phyloP scores from a whole-genome alignment of 352 stramenopile genomes.

The Globisporangium carolinianum region DNA sequence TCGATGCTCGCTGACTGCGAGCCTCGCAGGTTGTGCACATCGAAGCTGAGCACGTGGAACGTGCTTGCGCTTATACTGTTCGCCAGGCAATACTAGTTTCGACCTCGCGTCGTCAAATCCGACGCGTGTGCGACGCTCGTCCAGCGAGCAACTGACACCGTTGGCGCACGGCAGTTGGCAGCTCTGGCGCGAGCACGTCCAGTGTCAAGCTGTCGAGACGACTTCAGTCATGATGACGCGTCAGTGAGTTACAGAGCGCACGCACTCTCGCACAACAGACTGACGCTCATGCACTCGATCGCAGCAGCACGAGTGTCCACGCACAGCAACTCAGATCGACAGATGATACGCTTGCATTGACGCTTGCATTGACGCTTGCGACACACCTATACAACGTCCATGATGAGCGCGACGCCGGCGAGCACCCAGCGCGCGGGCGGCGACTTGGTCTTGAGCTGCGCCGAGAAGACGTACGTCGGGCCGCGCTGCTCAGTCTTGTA shows the following conservation, averaged over 20 bases:
- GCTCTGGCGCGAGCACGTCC: slow-evolving; percentile 35
- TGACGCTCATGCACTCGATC: background rate
- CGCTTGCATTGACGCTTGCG: too few species aligned
- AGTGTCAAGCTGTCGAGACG: background rate
- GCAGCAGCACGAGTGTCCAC: too few species aligned
- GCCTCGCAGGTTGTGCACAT: too few species aligned
- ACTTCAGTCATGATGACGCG: background rate
- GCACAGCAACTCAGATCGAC: too few species aligned
- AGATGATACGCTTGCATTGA: too few species aligned
- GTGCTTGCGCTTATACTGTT: too few species aligned
- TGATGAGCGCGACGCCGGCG: slow-evolving; percentile 94
- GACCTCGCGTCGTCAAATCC: too few species aligned
- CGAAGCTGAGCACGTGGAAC: too few species aligned
- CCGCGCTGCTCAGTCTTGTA: slow-evolving; percentile 97
- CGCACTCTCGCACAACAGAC: background rate
- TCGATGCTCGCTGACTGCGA: too few species aligned
- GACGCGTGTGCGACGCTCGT: too few species aligned
- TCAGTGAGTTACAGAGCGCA: too few species aligned
- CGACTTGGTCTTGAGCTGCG: slow-evolving; percentile 97
- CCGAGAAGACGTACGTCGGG: slow-evolving; percentile 96
- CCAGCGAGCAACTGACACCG: slow-evolving; percentile 30
- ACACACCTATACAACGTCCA: slow-evolving; percentile 76
- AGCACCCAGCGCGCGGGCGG: slow-evolving; percentile 92
- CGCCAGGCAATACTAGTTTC: too few species aligned
- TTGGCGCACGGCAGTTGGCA: slow-evolving; percentile 35